phyloP scores from a whole-genome alignment of 345 rosid genomes.

The Populus davidiana region DNA sequence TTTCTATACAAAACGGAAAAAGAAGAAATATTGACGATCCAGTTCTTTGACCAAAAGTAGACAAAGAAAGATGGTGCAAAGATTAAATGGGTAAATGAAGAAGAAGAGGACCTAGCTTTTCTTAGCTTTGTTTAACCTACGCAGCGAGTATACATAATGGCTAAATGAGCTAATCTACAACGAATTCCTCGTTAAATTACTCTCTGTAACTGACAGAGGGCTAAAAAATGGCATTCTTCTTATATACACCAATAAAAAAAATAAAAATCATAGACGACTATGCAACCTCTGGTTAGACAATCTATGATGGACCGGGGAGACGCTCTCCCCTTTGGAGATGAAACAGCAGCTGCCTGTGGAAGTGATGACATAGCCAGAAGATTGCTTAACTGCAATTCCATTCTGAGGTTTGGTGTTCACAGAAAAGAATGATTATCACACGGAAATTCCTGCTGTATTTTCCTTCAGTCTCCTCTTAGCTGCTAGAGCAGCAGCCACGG shows the following conservation, averaged over 20 bases:
- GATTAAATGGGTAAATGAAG: not conserved
- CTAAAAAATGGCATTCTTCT: too few relatives aligned
- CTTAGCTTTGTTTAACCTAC: not conserved
- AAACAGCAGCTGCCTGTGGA: not conserved
- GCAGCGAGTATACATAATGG: too few relatives aligned
- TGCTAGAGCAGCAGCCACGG: conserved; percentile 79
- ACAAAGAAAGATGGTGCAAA: too few relatives aligned
- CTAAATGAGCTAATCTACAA: too few relatives aligned
- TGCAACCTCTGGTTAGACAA: too few relatives aligned
- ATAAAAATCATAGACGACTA: too few relatives aligned
- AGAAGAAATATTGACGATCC: not conserved
- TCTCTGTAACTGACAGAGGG: too few relatives aligned
- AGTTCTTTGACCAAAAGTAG: too few relatives aligned
- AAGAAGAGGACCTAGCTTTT: not conserved
- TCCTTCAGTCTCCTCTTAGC: conserved; percentile 78
- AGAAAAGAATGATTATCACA: not conserved
- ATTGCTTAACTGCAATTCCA: not conserved
- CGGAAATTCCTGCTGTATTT: conserved; percentile 4
- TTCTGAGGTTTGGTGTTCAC: not conserved
- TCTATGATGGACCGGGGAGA: too few relatives aligned
- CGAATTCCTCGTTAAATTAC: too few relatives aligned
- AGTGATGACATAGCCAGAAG: not conserved
- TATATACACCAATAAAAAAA: too few relatives aligned
- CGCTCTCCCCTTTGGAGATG: not conserved
- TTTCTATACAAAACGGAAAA: not conserved